These are phyloP conservation scores for Agrocybe chaxingu DNA, from an alignment of 768 basidiomycete genomes.

Conservation along the genomic window DNA sequence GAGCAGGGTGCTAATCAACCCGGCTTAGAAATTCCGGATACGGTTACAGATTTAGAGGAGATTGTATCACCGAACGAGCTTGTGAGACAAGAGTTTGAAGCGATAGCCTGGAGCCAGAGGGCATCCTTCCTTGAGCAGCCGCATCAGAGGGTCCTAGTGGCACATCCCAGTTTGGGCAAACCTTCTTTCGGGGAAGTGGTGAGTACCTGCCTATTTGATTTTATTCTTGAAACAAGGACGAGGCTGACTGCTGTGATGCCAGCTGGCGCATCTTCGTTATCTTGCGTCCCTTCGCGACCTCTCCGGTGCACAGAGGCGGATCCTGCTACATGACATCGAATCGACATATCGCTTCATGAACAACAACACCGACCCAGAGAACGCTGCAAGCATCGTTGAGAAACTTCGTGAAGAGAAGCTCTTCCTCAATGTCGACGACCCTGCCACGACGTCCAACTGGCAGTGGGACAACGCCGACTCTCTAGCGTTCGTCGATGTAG, in stretches of 20 bases:
- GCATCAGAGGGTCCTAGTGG: slow-evolving; percentile 25
- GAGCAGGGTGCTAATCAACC: slow-evolving; percentile 4
- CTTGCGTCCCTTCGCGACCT: slow-evolving; percentile 23
- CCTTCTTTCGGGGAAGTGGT: slow-evolving; percentile 44
- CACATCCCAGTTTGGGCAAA: slow-evolving; percentile 33
- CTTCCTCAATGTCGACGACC: slow-evolving; percentile 47
- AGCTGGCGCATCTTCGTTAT: slow-evolving; percentile 40
- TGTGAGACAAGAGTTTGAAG: slow-evolving; percentile 32
- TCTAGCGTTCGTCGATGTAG: slow-evolving; percentile 32
- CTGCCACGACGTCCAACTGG: slow-evolving; percentile 28
- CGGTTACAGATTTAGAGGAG: slow-evolving; percentile 23
- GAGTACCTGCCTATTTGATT: slow-evolving; percentile 13
- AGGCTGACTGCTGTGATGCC: background rate
- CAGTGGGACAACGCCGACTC: slow-evolving; percentile 34
- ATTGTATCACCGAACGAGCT: slow-evolving; percentile 37
- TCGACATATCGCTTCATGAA: slow-evolving; percentile 44
- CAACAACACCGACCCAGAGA: slow-evolving; percentile 14
- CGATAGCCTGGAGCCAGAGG: slow-evolving; percentile 50
- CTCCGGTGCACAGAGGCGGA: slow-evolving; percentile 18
- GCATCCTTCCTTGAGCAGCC: slow-evolving; percentile 29
- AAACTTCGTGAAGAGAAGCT: slow-evolving; percentile 21
- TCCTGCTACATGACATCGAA: slow-evolving; percentile 34
- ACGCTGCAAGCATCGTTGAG: slow-evolving; percentile 12
- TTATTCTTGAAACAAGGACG: background rate
- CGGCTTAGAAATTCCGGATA: slow-evolving; percentile 16